Evolutionary conservation across 306 rosid species (phyloP), one percentile per base, ranked within the genome.

Genomic region (Styphnolobium japonicum): DNA sequence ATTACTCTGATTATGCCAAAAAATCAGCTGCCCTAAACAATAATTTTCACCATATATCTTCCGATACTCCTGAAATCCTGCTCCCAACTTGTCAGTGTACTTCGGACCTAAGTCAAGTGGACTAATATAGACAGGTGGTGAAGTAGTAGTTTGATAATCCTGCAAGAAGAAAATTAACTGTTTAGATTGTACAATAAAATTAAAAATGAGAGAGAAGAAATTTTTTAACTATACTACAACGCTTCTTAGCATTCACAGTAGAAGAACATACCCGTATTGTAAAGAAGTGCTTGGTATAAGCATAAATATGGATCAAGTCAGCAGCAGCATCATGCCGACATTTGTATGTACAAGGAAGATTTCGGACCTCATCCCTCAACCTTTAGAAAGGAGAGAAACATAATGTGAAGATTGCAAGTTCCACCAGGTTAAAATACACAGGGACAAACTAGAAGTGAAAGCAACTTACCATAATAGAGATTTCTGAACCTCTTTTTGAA

Each of bases 291-390:
- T 89, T 87, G 75, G 96, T 96, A 80, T 88, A 89, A 79, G 98
- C 98, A 58, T 93, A 96, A 78, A 90, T 90, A 88, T 96, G 99
- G 83, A 96, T 93, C 82, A 96, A 85, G 89, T 96, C 99, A 58
- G 99, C 99, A 76, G 99, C 97, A 73, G 99, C 99, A 80, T 96
- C 99, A 58, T 96, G 90, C 86, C 97, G 96, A 73, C 98, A 91
- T 88, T 86, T 96, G 90, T 93, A 91, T 84, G 99, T 89, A 90
- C 98, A 96, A 58, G 87, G 88, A 84, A 96, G 90, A 86, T 85
- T 77, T 72, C 96, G 88, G 83, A 96, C 90, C 87, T 96, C 99
- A n/a, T 93, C 99, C 87, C 99, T 96, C 93, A 96, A 85, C 99
- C 99, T 96, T 73, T 34, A 43, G 31, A 64, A 60, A 76, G 33